These are phyloP conservation scores for Neoboletus magnificus DNA, from an alignment of 768 basidiomycete genomes.

Conservation along the genomic window DNA sequence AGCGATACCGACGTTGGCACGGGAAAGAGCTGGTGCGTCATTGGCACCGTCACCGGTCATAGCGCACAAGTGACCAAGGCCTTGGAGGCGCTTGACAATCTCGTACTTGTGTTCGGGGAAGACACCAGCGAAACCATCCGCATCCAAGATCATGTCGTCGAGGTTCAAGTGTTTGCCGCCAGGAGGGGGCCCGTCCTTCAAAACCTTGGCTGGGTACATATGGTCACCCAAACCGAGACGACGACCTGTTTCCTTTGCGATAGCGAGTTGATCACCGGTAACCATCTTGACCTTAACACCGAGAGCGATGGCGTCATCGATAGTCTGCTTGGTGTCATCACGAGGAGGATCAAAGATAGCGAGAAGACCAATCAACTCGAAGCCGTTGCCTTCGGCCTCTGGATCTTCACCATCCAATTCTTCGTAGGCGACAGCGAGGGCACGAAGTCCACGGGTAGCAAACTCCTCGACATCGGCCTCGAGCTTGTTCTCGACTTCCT, in stretches of 20 bases:
- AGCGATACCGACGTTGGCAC: constrained; percentile 99
- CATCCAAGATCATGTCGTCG: constrained; percentile 99
- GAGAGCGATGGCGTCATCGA: constrained; percentile 92
- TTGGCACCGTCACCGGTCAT: constrained; percentile 99
- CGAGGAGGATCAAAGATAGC: constrained; percentile 98
- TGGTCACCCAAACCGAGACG: constrained; percentile 97
- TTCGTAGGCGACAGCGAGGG: constrained; percentile 94
- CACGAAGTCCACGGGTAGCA: constrained; percentile 90
- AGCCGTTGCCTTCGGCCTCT: constrained; percentile 91
- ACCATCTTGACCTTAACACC: constrained; percentile 99
- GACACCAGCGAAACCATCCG: constrained; percentile 98
- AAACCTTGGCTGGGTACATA: constrained; percentile 99
- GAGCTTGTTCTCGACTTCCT: constrained; percentile 84
- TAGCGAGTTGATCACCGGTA: constrained; percentile 99
- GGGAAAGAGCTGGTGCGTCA: constrained; percentile 95
- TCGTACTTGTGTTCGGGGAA: constrained; percentile 99
- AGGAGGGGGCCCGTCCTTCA: constrained; percentile 92
- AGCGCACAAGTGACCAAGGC: constrained; percentile 91
- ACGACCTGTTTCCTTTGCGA: constrained; percentile 98
- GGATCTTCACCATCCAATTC: constrained; percentile 80
- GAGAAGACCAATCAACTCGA: constrained; percentile 95
- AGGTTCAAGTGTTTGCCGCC: constrained; percentile 79
- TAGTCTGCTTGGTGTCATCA: constrained; percentile 98
- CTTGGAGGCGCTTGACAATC: constrained; percentile 97
- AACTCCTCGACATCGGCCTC: constrained; percentile 97